Evolutionary conservation across 2,329 filamentous ascomycete genomes (phyloP), one percentile per base, ranked within the genome.

Genomic region (Albifimbria verrucaria): DNA sequence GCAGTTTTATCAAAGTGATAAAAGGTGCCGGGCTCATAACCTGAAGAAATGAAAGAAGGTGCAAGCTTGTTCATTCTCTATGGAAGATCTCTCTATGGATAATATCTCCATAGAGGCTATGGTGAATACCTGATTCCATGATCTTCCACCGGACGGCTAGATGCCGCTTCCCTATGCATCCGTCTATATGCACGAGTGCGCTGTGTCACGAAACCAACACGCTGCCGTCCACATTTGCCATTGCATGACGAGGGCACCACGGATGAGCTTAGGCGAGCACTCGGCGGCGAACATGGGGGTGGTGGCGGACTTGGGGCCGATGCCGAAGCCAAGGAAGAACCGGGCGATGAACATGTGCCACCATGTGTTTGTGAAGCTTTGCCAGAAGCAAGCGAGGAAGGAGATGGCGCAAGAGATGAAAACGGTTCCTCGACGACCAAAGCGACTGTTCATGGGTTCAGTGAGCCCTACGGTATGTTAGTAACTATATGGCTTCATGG

Each of bases 181-280:
- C n/a, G n/a, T n/a, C n/a, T n/a, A n/a, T n/a, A n/a, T n/a, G n/a
- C n/a, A n/a, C n/a, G n/a, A n/a, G n/a, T n/a, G n/a, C n/a, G n/a
- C n/a, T n/a, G n/a, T n/a, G n/a, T n/a, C n/a, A n/a, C n/a, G n/a
- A n/a, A n/a, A 36, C 28, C 10, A 10, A 36, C 79, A 77, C 48
- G 81, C 80, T 1, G 75, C 75, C 0, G 74, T 77, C 74, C 74
- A 77, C 68, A 77, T 70, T 49, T 68, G 77, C 88, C 88, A 92
- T 58, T 84, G 85, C 88, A 92, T 92, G 56, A 91, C 87, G 5
- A 92, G 74, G 15, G 85, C 87, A 57, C 88, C 87, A 57, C 87
- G 80, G 49, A 90, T 83, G 4, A 74, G 64, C 2, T 86, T 81
- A 0, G 87, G 87, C 0, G 83, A 78, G 46, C 82, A 87, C 66